Percentiles rank a stretch among this genome's conserved stretches.
These are phyloP conservation scores for Lactifluus rugatus DNA, from an alignment of 768 basidiomycete species.

Conservation along the genomic window DNA sequence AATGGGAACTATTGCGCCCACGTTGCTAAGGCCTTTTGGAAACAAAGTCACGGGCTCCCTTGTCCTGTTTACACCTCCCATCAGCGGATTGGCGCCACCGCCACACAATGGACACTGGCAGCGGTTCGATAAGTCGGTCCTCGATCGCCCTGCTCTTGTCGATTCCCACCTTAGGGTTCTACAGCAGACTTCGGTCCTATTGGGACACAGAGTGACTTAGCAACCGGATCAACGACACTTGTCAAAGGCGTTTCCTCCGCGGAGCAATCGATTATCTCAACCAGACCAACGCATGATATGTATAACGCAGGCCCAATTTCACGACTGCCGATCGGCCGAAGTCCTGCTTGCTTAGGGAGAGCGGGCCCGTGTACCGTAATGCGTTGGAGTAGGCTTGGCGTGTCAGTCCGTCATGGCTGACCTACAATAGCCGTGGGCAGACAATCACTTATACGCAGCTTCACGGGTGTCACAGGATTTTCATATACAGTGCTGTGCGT, in stretches of 20 bases:
- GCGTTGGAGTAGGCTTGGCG: neutral
- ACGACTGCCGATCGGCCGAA: neutral
- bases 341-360: neutral
- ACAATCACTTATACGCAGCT: neutral
- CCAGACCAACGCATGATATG: neutral
- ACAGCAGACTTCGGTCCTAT: too few relatives aligned
- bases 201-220: neutral
- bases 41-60: too few relatives aligned
- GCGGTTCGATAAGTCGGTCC: too few relatives aligned
- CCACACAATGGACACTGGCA: too few relatives aligned
- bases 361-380: neutral
- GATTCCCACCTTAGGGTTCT: too few relatives aligned
- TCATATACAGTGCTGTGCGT: neutral
- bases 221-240: neutral
- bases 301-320: neutral
- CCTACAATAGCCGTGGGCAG: neutral
- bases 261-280: neutral
- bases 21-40: too few relatives aligned
- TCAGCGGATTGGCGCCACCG: too few relatives aligned
- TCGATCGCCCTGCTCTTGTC: too few relatives aligned
- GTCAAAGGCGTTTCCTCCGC: neutral
- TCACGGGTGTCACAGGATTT: too few relatives aligned
- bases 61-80: too few relatives aligned
- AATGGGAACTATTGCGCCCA: too few relatives aligned
- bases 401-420: neutral